These are phyloP conservation scores for Aspergillus flavus DNA, from an alignment of 2,329 filamentous ascomycete species.

Conservation along the genomic window DNA sequence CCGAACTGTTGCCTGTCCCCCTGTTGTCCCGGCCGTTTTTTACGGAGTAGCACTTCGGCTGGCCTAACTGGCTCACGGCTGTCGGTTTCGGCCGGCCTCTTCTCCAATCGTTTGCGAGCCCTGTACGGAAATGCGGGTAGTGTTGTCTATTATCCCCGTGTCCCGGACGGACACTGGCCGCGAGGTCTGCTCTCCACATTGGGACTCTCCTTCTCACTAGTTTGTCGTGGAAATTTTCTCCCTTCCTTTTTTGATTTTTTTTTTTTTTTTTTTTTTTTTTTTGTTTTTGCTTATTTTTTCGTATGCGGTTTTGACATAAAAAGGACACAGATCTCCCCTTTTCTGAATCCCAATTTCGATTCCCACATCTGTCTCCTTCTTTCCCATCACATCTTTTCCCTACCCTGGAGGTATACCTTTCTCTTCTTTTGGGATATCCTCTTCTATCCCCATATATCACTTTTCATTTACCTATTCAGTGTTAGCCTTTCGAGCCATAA, in stretches of 20 bases:
- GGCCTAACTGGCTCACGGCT: constrained; percentile 12
- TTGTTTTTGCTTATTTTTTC: neutral
- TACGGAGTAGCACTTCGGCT: constrained; percentile 9
- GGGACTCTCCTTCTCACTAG: constrained; percentile 11
- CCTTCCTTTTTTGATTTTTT: neutral
- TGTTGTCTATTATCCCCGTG: neutral
- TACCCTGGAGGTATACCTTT: constrained; percentile 1
- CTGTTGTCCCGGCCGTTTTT: constrained; percentile 7
- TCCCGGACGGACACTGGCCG: constrained; percentile 6
- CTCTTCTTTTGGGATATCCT: neutral
- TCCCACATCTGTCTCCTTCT: constrained; percentile 1
- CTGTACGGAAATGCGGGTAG: constrained; percentile 2
- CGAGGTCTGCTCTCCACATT: constrained; percentile 19
- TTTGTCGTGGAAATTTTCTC: neutral
- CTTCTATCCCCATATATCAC: neutral
- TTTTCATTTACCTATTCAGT: neutral
- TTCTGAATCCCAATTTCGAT: neutral
- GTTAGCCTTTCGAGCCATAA: neutral
- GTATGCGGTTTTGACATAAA: constrained; percentile 9
- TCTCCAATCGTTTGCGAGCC: constrained; percentile 11
- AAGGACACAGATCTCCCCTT: constrained; percentile 8
- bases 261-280: neutral
- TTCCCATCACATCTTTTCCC: neutral
- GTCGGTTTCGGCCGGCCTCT: constrained; percentile 26
- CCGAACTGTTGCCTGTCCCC: constrained; percentile 15